Evolutionary conservation across 805 yeast genomes (phyloP).

Genomic region (Yamadazyma endophytica): DNA sequence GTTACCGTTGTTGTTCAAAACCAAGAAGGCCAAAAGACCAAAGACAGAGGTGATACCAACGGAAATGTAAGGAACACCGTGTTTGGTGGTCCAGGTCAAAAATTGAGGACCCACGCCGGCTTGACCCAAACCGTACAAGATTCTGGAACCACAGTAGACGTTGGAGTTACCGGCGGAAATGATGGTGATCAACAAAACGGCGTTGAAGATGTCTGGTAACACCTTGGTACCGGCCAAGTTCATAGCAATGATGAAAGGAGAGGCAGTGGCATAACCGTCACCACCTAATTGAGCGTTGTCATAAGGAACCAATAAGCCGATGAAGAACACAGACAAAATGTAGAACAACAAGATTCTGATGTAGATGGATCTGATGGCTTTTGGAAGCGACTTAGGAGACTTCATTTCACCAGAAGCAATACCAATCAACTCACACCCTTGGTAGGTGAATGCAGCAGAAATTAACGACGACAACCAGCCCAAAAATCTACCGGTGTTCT

Average conservation of each 20-base stretch:
- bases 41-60: constrained; percentile 56
- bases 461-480: constrained; percentile 70
- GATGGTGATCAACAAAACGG: constrained; percentile 60
- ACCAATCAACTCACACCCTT: constrained; percentile 76
- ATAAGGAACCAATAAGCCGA: constrained; percentile 68
- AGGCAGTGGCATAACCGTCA: constrained; percentile 41
- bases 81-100: constrained; percentile 44
- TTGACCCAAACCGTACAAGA: constrained; percentile 61
- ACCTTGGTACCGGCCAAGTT: constrained; percentile 62
- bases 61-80: constrained; percentile 60
- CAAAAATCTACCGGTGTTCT: constrained; percentile 54
- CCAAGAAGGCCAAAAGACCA: constrained; percentile 64
- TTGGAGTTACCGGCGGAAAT: constrained; percentile 80
- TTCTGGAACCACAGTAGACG: constrained; percentile 67
- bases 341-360: constrained; percentile 64
- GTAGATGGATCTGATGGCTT: constrained; percentile 66
- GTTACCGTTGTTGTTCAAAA: constrained; percentile 46
- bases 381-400: constrained; percentile 68
- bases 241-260: constrained; percentile 74
- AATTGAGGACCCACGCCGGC: constrained; percentile 53
- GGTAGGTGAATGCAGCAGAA: constrained; percentile 76
- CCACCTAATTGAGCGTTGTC: constrained; percentile 52
- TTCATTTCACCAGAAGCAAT: constrained; percentile 71
- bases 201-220: constrained; percentile 68
- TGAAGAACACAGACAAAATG: constrained; percentile 59